Conservation (phyloP, 352 stramenopile genomes). For the Globisporangium nunn region DNA sequence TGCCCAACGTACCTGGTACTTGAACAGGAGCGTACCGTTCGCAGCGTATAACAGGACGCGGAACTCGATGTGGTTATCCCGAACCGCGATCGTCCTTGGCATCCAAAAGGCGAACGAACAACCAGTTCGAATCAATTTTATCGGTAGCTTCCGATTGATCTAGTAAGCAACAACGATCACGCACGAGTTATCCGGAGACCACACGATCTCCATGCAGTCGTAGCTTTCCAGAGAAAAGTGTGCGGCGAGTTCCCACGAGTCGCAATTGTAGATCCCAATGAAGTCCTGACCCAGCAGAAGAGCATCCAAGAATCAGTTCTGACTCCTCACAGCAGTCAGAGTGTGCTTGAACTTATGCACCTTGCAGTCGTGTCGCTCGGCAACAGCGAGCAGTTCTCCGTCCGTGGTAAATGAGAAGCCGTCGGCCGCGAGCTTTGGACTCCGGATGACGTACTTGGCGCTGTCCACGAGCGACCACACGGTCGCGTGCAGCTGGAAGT, state of each 20-base stretch:
- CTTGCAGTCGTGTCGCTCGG: slow-evolving; percentile 74
- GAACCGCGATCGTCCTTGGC: slow-evolving; percentile 57
- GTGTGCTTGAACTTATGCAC: slow-evolving; percentile 12
- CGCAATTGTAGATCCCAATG: slow-evolving; percentile 69
- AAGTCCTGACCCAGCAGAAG: slow-evolving; percentile 36
- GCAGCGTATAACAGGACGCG: slow-evolving; percentile 63
- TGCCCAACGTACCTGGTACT: slow-evolving; percentile 67
- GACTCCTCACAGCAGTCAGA: no score
- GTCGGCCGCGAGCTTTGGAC: slow-evolving; percentile 59
- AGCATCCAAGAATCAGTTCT: neutral
- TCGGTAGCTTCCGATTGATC: no score
- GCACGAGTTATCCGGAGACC: slow-evolving; percentile 66
- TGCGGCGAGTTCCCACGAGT: slow-evolving; percentile 56
- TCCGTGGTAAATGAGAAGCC: slow-evolving; percentile 62
- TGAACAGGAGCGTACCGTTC: slow-evolving; percentile 49
- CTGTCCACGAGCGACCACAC: slow-evolving; percentile 72
- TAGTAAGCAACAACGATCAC: slow-evolving; percentile 3
- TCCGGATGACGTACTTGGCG: slow-evolving; percentile 50
- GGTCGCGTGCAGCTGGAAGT: slow-evolving; percentile 79
- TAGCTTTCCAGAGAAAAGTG: slow-evolving; percentile 78
- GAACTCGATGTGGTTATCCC: slow-evolving; percentile 71
- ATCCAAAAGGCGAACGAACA: no score
- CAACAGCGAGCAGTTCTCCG: slow-evolving; percentile 51
- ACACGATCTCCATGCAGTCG: slow-evolving; percentile 66
- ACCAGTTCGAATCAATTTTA: slow-evolving; percentile 2